phyloP scores from a whole-genome alignment of 1,139 yeast species.

The Hyphopichia burtonii region DNA sequence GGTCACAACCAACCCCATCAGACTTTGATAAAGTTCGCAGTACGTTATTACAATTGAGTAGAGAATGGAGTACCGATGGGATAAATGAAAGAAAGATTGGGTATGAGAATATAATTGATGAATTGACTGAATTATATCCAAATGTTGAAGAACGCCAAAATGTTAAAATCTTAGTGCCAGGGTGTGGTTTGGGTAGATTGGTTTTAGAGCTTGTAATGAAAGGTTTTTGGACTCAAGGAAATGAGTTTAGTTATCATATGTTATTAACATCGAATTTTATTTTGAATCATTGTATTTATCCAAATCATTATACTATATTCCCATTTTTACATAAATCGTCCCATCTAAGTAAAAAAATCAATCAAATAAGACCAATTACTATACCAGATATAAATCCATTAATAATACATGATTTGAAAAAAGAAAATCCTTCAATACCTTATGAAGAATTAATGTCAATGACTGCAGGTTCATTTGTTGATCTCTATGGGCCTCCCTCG shows the following conservation, averaged over 20 bases:
- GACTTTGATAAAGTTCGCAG: slow-evolving; percentile 66
- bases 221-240: slow-evolving; percentile 81
- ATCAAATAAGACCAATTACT: slow-evolving; percentile 49
- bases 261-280: slow-evolving; percentile 63
- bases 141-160: slow-evolving; percentile 33
- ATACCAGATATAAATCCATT: slow-evolving; percentile 54
- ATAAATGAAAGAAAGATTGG: slow-evolving; percentile 47
- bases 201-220: slow-evolving; percentile 66
- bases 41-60: slow-evolving; percentile 58
- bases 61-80: slow-evolving; percentile 81
- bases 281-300: slow-evolving; percentile 50
- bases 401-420: slow-evolving; percentile 27
- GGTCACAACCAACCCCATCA: slow-evolving; percentile 43
- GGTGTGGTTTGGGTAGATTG: slow-evolving; percentile 79
- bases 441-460: slow-evolving; percentile 65
- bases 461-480: slow-evolving; percentile 78
- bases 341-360: slow-evolving; percentile 41
- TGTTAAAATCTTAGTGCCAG: slow-evolving; percentile 66
- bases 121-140: slow-evolving; percentile 46
- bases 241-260: slow-evolving; percentile 84
- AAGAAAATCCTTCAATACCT: slow-evolving; percentile 37
- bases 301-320: slow-evolving; percentile 40
- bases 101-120: slow-evolving; percentile 46
- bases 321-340: slow-evolving; percentile 58
- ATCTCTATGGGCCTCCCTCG: slow-evolving; percentile 61